Evolutionary conservation across 805 yeast genomes (phyloP).

Genomic region (Ogataea pini): DNA sequence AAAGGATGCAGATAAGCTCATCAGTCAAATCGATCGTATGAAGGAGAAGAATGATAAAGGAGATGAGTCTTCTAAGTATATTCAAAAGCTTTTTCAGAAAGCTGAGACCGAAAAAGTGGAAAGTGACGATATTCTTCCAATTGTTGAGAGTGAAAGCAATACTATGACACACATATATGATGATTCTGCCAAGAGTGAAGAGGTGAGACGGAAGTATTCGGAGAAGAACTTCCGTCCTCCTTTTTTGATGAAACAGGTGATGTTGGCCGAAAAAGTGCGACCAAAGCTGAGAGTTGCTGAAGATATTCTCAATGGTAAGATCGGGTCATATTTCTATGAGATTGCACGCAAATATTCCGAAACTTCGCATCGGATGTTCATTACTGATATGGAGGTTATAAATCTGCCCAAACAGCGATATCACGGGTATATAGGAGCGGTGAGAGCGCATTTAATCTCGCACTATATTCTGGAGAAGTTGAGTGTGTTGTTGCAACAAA

Average conservation of each 20-base stretch:
- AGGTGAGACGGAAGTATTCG: conserved; percentile 20
- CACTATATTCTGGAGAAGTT: conserved; percentile 40
- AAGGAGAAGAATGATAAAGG: conserved; percentile 15
- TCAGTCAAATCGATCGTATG: conserved; percentile 40
- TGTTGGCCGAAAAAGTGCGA: conserved; percentile 11
- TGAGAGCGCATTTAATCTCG: conserved; percentile 55
- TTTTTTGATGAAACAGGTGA: conserved; percentile 12
- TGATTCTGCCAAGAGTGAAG: conserved; percentile 15
- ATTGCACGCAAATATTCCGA: conserved; percentile 46
- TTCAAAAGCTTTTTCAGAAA: conserved; percentile 21
- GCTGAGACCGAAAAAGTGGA: conserved; percentile 16
- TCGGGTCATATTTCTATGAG: conserved; percentile 49
- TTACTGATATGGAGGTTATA: conserved; percentile 50
- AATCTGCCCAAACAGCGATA: conserved; percentile 47
- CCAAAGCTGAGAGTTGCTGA: conserved; percentile 12
- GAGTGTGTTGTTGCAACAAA: conserved; percentile 32
- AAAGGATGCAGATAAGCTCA: conserved; percentile 34
- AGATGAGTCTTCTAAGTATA: conserved; percentile 20
- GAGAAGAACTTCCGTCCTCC: conserved; percentile 18
- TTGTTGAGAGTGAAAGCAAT: conserved; percentile 3
- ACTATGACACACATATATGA: conserved; percentile 17
- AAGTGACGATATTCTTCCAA: conserved; percentile 11
- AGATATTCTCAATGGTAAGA: conserved; percentile 40
- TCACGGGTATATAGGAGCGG: conserved; percentile 64
- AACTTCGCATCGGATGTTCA: conserved; percentile 41